These are phyloP conservation scores for Rhodotorula sp. DNA, from an alignment of 1,284 basidiomycete species.

Conservation along the genomic window DNA sequence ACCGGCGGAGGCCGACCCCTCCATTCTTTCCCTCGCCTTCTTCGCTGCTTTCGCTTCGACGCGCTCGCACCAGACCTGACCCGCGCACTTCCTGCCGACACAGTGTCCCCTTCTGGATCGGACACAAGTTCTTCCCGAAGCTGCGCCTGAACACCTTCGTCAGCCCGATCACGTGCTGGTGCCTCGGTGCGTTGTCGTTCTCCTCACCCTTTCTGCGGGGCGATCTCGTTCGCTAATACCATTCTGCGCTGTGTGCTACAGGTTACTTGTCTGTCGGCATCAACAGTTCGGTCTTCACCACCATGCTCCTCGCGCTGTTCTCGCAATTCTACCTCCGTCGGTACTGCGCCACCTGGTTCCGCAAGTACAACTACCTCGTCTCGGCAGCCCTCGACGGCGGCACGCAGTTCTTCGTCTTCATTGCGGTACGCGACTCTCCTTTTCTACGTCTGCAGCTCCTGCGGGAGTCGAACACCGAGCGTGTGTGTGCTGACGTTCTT, in stretches of 20 bases:
- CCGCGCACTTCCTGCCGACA: not conserved
- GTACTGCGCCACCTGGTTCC: constrained; percentile 41
- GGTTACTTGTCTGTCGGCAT: constrained; percentile 39
- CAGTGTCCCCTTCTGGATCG: constrained; percentile 58
- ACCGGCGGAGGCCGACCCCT: too few relatives aligned
- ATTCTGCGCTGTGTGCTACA: constrained; percentile 26
- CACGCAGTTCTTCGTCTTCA: constrained; percentile 42
- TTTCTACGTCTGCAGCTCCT: not conserved
- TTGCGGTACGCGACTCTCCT: constrained; percentile 19
- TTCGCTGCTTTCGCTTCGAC: too few relatives aligned
- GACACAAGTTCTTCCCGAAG: constrained; percentile 58
- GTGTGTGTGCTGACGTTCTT: not conserved
- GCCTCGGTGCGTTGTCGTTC: constrained; percentile 29
- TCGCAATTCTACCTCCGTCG: constrained; percentile 32
- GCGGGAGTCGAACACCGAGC: not conserved
- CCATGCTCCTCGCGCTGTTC: constrained; percentile 26
- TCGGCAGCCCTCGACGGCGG: constrained; percentile 44
- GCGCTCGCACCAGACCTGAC: not conserved
- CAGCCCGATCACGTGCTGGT: constrained; percentile 39
- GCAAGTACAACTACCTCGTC: constrained; percentile 34
- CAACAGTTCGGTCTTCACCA: constrained; percentile 40
- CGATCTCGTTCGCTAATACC: constrained; percentile 32
- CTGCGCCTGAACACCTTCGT: constrained; percentile 36
- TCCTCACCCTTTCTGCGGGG: too few relatives aligned
- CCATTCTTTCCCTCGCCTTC: too few relatives aligned